A percentile compares a stretch with the other conserved stretches of the same genome.
Conservation (phyloP, 176 grass and related monocot species). For the Elaeis guineensis region DNA sequence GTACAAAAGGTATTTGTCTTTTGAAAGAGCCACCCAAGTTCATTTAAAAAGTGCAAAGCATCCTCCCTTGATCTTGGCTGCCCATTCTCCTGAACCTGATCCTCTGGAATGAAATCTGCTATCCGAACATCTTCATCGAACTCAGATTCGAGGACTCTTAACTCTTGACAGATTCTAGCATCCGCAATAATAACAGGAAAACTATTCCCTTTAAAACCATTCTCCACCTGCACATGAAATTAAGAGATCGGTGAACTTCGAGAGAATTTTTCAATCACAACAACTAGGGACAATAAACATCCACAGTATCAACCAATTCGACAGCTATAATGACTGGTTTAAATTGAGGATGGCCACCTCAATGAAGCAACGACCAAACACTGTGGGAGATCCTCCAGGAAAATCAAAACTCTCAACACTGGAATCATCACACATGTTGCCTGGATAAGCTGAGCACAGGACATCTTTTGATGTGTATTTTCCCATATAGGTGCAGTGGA, state of each 20-base stretch:
- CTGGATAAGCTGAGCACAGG: constrained; percentile 73
- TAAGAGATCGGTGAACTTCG: too few species aligned
- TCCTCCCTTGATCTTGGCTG: constrained; percentile 40
- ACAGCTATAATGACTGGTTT: background rate
- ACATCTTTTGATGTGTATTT: constrained; percentile 92
- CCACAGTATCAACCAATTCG: too few species aligned
- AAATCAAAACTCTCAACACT: constrained; percentile 84
- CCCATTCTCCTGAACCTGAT: constrained; percentile 33
- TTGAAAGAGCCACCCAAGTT: constrained; percentile 98
- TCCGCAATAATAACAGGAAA: constrained; percentile 85
- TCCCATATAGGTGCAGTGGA: constrained; percentile 71
- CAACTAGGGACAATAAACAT: too few species aligned
- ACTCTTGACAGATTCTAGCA: constrained; percentile 61
- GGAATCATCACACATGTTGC: constrained; percentile 96
- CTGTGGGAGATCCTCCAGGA: constrained; percentile 48
- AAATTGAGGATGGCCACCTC: constrained; percentile 38
- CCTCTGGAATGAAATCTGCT: constrained; percentile 42
- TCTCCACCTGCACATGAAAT: constrained; percentile 60
- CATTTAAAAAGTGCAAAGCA: constrained; percentile 80
- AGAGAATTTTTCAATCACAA: too few species aligned
- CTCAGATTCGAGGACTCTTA: constrained; percentile 70
- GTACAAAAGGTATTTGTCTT: constrained; percentile 34
- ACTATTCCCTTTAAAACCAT: constrained; percentile 90
- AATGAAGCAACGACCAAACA: constrained; percentile 76
- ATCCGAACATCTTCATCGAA: constrained; percentile 41